Base-by-base conservation (phyloP, 2,329 filamentous ascomycete genomes). In the Dactylellina haptotyla region DNA sequence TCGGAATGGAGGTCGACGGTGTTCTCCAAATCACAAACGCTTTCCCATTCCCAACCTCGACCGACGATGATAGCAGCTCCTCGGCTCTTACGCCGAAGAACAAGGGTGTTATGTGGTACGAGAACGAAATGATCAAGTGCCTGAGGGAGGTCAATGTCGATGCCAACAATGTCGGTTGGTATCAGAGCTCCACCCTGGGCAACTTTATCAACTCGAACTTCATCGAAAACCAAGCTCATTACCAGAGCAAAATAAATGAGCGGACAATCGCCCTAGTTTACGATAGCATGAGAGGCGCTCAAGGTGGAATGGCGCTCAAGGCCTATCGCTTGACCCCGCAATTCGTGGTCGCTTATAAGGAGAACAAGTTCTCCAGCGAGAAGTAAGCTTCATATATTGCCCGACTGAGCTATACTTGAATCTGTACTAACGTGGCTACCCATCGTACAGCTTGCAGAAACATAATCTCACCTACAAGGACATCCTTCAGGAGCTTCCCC, bases 81-180 rank as follows among this genome's bases (percentile, higher is more conserved):
- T 93, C 95, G 18, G 91, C 93, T 28, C 91, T 92, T 12, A 95
- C 95, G 50, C 95, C 95, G 76, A 90, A 95, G 77, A 90, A 93
- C 77, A 98, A 98, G 85, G 87, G 90, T 79, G 97, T 96, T 82
- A 86, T 89, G 20, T 83, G 85, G 78, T 98, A 99, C 84, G 92
- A 97, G 84, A 89, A 88, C 77, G 95, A 99, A 83, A 98, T 98
- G 94, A 94, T 99, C 82, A 91, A 93, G 80, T 93, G 95, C 82
- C 84, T 98, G 76, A 90, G 94, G 81, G 95, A 98, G 83, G 95
- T 99, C 80, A 99, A 98, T 82, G 91, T 98, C 72, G 95, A 99
- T 82, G 95, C 95, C 77, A 97, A 98, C 85, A 96, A 92, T 79
- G 92, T 96, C 73, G 95, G 95, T 79, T 99, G 93, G 93, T 99